Evolutionary conservation across 1,284 basidiomycete species (phyloP), one percentile per base, ranked within the genome.

Genomic region (Boletellus sp.): DNA sequence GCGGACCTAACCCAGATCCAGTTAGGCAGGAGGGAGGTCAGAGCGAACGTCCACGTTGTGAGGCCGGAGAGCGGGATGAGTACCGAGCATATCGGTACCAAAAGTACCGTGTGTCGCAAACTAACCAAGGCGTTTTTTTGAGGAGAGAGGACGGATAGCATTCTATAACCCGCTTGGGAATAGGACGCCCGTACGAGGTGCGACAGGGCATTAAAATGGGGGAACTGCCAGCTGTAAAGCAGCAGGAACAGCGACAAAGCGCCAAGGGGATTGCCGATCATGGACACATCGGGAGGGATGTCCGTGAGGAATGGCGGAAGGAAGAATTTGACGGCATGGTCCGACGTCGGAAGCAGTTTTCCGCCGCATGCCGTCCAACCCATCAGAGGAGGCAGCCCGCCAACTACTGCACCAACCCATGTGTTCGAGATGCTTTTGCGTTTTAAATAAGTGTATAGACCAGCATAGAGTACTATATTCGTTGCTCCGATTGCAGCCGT

Each of bases 191-290:
- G 81, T 11, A 96, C 80, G 40, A 94, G 76, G 68, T 97, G 82
- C 3, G 94, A 84, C n/a, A 99, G 76, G 2, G 92, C 73, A 69
- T 96, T 98, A 73, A 99, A 99, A 68, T 99, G 96, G 16, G 96
- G 95, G 68, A 99, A 99, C 64, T 99, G 96, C 96, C 96, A 99
- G 48, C 88, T 89, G 70, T 87, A 99, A 11, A 98, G 79, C 41
- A 97, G 69, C 63, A 82, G 73, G 68, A 88, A 91, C 3, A 97
- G 72, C 2, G 84, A 80, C 45, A 87, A 68, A 0, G 89, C 82
- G 0, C 85, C 81, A 33, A 94, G 78, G 1, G 90, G 84, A 60
- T 90, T 92, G 59, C 88, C 79, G 45, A 84, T 71, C 44, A 76
- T 60, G 20, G 76, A 64, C 16, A 72, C 36, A 54, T 81, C 78